Percentiles rank a stretch among this genome's conserved stretches.
Conservation (phyloP, 768 basidiomycete genomes). For the Boletus subcaerulescens region DNA sequence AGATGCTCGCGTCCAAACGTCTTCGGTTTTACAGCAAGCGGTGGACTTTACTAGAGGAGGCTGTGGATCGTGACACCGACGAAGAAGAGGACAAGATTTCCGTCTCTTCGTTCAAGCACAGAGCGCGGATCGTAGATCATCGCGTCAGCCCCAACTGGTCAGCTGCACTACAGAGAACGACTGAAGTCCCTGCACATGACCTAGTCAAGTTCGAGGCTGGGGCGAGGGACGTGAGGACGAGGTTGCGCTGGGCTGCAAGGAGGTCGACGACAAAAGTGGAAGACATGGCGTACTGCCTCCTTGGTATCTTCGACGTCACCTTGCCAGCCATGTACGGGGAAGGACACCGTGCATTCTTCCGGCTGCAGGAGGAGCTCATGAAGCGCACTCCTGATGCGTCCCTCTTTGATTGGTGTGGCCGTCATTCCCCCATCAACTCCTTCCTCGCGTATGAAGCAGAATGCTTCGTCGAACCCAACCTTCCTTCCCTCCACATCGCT, state of each 20-base stretch:
- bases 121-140: conserved; percentile 22
- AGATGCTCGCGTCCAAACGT: conserved; percentile 24
- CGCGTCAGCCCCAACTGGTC: conserved; percentile 12
- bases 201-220: conserved; percentile 15
- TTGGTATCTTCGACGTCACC: conserved; percentile 29
- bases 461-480: conserved; percentile 15
- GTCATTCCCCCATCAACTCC: conserved; percentile 18
- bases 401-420: conserved; percentile 27
- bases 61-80: conserved; percentile 13
- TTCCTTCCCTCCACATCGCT: not conserved
- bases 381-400: conserved; percentile 24
- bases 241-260: conserved; percentile 28
- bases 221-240: conserved; percentile 13
- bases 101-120: conserved; percentile 18
- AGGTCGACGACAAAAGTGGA: conserved; percentile 27
- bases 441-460: conserved; percentile 17
- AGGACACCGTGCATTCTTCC: conserved; percentile 25
- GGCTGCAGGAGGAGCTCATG: conserved; percentile 29
- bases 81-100: conserved; percentile 7
- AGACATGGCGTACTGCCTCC: conserved; percentile 30
- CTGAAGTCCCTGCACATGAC: conserved; percentile 9
- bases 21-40: conserved; percentile 28
- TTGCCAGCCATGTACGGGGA: conserved; percentile 29
- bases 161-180: conserved; percentile 11
- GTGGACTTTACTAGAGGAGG: conserved; percentile 25